A percentile compares a stretch with the other conserved stretches of the same genome.
Evolutionary conservation across 352 stramenopile species (phyloP).

Genomic region (Phytopythium vexans): DNA sequence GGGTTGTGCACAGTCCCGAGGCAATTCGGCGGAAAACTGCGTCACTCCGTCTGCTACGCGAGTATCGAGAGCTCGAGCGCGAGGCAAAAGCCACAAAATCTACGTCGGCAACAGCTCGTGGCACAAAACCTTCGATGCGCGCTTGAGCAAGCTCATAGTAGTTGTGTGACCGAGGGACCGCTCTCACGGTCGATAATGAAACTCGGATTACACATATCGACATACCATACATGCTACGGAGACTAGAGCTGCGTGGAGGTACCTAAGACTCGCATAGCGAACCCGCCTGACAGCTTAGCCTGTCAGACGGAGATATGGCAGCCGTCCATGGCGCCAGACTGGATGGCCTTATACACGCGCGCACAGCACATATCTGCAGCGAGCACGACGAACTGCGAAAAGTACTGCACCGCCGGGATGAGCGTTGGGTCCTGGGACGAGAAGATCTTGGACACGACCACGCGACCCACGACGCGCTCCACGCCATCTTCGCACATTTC

Average conservation of each 20-base stretch:
- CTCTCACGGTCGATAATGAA: too few relatives aligned
- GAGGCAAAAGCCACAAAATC: slow-evolving; percentile 14
- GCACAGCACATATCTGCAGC: slow-evolving; percentile 39
- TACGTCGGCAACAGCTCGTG: too few relatives aligned
- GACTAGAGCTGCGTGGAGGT: too few relatives aligned
- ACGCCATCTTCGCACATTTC: slow-evolving; percentile 45
- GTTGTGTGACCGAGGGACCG: too few relatives aligned
- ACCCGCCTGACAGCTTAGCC: too few relatives aligned
- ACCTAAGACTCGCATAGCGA: too few relatives aligned
- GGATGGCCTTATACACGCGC: slow-evolving; percentile 46
- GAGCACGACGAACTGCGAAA: slow-evolving; percentile 25
- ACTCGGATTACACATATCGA: too few relatives aligned
- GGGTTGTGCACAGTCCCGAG: slow-evolving; percentile 50
- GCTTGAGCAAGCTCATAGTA: too few relatives aligned
- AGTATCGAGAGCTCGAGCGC: slow-evolving; percentile 62
- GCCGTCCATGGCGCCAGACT: not conserved
- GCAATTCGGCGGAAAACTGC: slow-evolving; percentile 59
- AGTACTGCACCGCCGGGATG: slow-evolving; percentile 15
- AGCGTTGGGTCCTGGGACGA: slow-evolving; percentile 12
- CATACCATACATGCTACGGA: too few relatives aligned
- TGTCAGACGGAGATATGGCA: slow-evolving; percentile 3
- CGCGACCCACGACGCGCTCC: slow-evolving; percentile 50
- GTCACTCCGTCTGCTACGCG: slow-evolving; percentile 59
- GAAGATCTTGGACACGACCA: slow-evolving; percentile 53
- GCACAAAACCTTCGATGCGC: too few relatives aligned